Evolutionary conservation across 139 green algal genomes (phyloP), one percentile per base, ranked within the genome.

Genomic region (Yamagishiella unicocca): DNA sequence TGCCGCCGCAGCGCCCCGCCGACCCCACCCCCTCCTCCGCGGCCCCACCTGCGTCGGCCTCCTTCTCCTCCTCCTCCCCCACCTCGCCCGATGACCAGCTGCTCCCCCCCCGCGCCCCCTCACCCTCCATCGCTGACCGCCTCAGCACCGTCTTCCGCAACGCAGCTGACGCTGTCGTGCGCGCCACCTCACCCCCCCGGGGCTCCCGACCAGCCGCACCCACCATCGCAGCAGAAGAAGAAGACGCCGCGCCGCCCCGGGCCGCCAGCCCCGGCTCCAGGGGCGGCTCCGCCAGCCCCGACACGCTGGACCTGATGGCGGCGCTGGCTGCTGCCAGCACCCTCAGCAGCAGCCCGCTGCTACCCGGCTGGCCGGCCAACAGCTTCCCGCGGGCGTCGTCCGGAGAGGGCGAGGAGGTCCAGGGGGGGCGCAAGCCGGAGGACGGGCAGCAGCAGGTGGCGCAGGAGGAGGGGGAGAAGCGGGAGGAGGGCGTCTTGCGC

Each of bases 331-430:
- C 64, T 2, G 80, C 80, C n/a, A 67, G 62, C 45, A 43, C 62
- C 25, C 40, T 86, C 29, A 50, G 19, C 27, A 31, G 50, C 43
- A 35, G 35, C 40, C 5, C 12, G 17, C 1, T 55, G 40, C 12
- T 62, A n/a, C 55, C 61, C 14, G 79, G 79, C 29, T 29, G 37
- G 43, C 43, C 43, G 4, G 37, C 64, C 12, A 9, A 46, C 21
- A 53, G 10, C 31, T 86, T 86, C 46, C 80, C 80, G 25, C 66
- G 40, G 64, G 80, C 80, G 0, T 86, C 80, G 2, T n/a, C 80
- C 0, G 80, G 80, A 4, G 62, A 78, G 80, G 6, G 31, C 8
- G 5, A 35, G 21, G 10, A 42, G 58, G 38, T 6, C 61, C 40
- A n/a, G n/a, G n/a, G n/a, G n/a, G n/a, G n/a, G n/a, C n/a, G n/a